Base-by-base conservation (phyloP, 2,329 filamentous ascomycete genomes). In the Blastomyces silverae region DNA sequence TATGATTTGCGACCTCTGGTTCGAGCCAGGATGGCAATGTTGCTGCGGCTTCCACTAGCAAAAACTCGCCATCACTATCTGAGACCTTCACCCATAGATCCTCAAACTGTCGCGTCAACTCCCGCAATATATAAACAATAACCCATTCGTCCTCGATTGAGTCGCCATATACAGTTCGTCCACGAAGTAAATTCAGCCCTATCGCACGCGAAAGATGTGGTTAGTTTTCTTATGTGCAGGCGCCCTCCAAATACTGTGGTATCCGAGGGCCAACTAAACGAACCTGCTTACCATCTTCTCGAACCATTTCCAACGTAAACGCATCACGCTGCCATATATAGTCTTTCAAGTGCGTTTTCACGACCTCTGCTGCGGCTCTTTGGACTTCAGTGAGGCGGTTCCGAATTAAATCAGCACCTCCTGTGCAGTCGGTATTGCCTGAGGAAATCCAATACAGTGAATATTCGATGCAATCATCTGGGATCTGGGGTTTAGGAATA, bases 81-180 rank as follows among this genome's bases (percentile, higher is more conserved):
- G 85, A 87, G 3, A 96, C 83, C 60, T 90, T 87, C 58, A 92
- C 84, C 92, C 93, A 99, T 8, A 92, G 81, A 66, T 89, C 82
- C 4, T 85, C 80, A 71, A 90, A 90, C 48, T 84, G 82, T 70
- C 83, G 89, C 70, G 88, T 92, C 70, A 97, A 79, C 77, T 96
- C 89, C 56, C 90, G 86, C 39, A 99, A 81, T 5, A 97, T 79
- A 77, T 92, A 96, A 25, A 97, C 92, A 66, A 97, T 88, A 6
- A 97, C 84, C 95, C 94, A 99, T 79, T 99, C 95, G 71, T 99
- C 94, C 72, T 96, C 93, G 3, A 97, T 87, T 0, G 92, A 94
- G 76, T 99, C 95, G 10, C 93, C 92, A 72, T 92, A 97, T 74
- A 93, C 90, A 0, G 91, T 94, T 62, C 82, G 81, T 25, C 93